A percentile compares a stretch with the other conserved stretches of the same genome.
Conservation (phyloP, 116 monocot species). For the Thalassia testudinum region DNA sequence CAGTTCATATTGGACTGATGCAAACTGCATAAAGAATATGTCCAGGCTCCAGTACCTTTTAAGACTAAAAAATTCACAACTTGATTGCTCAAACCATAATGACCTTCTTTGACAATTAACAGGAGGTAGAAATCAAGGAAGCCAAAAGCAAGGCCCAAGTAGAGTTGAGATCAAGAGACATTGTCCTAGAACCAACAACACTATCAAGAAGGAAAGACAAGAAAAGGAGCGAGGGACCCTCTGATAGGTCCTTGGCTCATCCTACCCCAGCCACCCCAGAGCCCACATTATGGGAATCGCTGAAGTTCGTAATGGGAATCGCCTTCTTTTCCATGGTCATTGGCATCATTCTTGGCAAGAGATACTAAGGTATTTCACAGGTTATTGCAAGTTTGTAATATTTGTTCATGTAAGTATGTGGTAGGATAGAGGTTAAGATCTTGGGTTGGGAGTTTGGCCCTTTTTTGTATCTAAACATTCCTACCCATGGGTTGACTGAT, state of each 20-base stretch:
- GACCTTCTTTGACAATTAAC: not conserved
- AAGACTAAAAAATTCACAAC: no score
- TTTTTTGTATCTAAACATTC: no score
- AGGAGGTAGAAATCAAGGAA: not conserved
- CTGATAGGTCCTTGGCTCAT: not conserved
- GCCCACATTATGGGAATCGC: not conserved
- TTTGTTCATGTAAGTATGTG: not conserved
- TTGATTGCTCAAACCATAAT: no score
- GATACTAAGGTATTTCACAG: not conserved
- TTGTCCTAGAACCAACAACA: not conserved
- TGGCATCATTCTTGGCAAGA: conserved; percentile 12
- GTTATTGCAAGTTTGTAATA: not conserved
- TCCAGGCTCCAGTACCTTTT: no score
- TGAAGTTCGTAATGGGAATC: conserved; percentile 7
- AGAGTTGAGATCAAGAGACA: conserved; percentile 4
- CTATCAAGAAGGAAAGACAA: conserved; percentile 2
- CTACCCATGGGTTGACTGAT: no score
- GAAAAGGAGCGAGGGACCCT: not conserved
- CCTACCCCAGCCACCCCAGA: not conserved
- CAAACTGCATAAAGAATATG: no score
- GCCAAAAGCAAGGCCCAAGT: not conserved
- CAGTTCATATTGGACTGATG: no score
- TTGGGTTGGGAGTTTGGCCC: no score
- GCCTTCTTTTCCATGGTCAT: conserved; percentile 9
- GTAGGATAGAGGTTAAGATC: no score